Base-by-base conservation (phyloP, 805 yeast genomes). In the Sugiyamaella chiloensis region DNA sequence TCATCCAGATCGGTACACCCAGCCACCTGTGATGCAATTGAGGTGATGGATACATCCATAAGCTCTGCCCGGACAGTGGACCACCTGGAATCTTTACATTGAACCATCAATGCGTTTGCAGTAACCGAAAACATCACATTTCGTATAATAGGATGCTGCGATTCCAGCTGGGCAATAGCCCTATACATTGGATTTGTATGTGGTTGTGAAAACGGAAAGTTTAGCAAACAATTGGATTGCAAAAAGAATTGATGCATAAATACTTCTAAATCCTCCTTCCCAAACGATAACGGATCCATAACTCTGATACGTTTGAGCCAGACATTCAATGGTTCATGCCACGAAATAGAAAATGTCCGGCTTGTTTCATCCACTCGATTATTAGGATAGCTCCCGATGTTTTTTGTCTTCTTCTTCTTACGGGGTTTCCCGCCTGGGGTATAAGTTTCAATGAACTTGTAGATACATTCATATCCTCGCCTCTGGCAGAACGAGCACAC, bases 401-500 rank as follows among this genome's bases (percentile, higher is more conserved):
- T 26, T 11, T 11, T 26, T 26, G 29, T 11, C 9, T 26, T 26
- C 7, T 7, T 7, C 37, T 34, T 4, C 20, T 21, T 19, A 19
- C 21, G 16, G 11, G 21, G 16, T 19, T 34, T 34, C 20, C 9
- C 21, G 4, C 11, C 11, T 3, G 37, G 37, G 12, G 14, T 34
- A 34, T 34, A 34, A 5, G 37, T n/a, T 21, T 34, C 21, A 11
- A 34, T 34, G 21, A 34, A 34, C 11, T 39, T 39, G 24, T 52
- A 52, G 19, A 52, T 48, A 29, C 56, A 52, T 20, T 51, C 52
- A 29, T 47, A 47, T 9, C 41, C 23, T 39, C 36, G 46, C 11
- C 42, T 35, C 31, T 44, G 34, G 17, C 56, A 52, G 5, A 43
- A 43, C 5, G 51, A 43, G 35, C 56, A 52, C 14, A 51, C 36